These are phyloP conservation scores for Brassica nigra DNA, from an alignment of 345 rosid genomes.

Conservation along the genomic window DNA sequence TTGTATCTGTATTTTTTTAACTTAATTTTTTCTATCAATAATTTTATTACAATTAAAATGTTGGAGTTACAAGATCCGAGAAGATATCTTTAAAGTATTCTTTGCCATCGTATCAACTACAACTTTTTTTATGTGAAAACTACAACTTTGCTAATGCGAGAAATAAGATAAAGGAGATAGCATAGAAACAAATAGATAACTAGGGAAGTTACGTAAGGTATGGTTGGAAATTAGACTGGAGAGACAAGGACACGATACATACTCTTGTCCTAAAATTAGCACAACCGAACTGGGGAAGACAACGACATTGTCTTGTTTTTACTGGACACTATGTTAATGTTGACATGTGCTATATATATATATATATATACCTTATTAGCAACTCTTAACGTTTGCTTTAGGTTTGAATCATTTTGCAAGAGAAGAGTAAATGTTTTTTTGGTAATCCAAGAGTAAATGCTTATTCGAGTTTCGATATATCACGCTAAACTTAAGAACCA, in stretches of 20 bases:
- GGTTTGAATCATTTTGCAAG: conserved; percentile 24
- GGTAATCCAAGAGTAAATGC: not conserved
- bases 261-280: conserved; percentile 34
- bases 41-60: no score
- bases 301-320: conserved; percentile 37
- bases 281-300: conserved; percentile 38
- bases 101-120: no score
- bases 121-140: no score
- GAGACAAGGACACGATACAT: conserved; percentile 23
- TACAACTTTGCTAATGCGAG: no score
- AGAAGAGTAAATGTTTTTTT: conserved; percentile 4
- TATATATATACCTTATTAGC: conserved; percentile 15
- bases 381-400: conserved; percentile 29
- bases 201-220: conserved; percentile 17
- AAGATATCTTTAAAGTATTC: no score
- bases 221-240: conserved; percentile 11
- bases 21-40: no score
- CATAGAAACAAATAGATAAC: not conserved
- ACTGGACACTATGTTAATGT: conserved; percentile 39
- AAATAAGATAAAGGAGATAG: no score
- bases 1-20: no score
- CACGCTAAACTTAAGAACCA: not conserved
- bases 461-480: not conserved
- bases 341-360: conserved; percentile 26
- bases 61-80: no score